Base-by-base conservation (phyloP, 177 flowering plant species). In the Telopea speciosissima region DNA sequence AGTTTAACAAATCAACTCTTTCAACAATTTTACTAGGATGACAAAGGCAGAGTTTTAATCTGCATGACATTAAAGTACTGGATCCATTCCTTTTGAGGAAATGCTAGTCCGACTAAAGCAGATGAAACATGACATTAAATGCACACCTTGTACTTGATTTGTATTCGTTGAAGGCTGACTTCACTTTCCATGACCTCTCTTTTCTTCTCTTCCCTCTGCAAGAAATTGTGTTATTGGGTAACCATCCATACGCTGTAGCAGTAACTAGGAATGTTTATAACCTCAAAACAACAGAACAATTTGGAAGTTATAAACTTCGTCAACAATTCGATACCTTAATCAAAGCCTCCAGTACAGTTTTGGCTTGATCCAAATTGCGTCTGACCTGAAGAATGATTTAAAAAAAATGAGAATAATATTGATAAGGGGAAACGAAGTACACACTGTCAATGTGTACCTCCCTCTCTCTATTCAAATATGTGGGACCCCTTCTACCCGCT, bases 361-460 rank as follows among this genome's bases (percentile, higher is more conserved):
- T 95, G 25, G 96, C 96, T 75, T 95, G 99, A 72, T 92, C 99
- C 70, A 95, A 92, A 81, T 92, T 95, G 83, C 96, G 97, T 74
- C 97, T 84, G 63, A 95, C 97, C 97, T 95, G 86, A 75, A 72
- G 66, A 62, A 40, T 28, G 17, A 75, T 61, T 62, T n/a, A n/a
- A n/a, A 17, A 65, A 78, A 76, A 78, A 74, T 65, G 62, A 63
- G 17, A 24, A 24, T 31, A 63, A 68, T n/a, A 17, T 10, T 67
- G 33, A 36, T 36, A 36, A 36, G 31, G 31, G 31, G 3, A 28
- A 28, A 28, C 3, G 31, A 28, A 28, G 31, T 28, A 28, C 31
- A 28, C 4, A 4, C 4, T 28, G 31, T 28, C 31, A 28, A 28
- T 4, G 31, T 28, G 3, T 28, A 28, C 31, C 4, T 28, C 31